Base-by-base conservation (phyloP, 495 filamentous ascomycete species). In the Penicillium simplicissimum region DNA sequence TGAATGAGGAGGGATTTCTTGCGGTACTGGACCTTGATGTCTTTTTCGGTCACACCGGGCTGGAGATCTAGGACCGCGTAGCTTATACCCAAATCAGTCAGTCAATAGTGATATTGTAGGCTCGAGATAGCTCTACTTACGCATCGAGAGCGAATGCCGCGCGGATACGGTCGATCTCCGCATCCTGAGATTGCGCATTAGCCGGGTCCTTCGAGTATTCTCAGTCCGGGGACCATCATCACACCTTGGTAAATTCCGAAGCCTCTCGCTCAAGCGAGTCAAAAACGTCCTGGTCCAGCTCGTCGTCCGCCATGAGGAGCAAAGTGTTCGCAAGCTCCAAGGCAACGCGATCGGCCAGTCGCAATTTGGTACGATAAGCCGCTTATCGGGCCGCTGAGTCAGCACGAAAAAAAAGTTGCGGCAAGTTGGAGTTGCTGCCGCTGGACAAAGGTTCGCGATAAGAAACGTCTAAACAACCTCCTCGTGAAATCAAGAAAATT, bases 1-100 rank as follows among this genome's bases (percentile, higher is more conserved):
- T 99, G 95, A 80, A 99, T 98, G 7, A 99, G 86, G 35, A 99
- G 88, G 15, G 95, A 99, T 73, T 96, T 98, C 67, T 89, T 92
- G 77, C 95, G 92, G 81, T 97, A 99, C 72, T 84, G 81, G 61
- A 87, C 77, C 77, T 97, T 98, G 81, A 99, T 98, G 78, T 98
- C 96, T 57, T 91, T 92, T 67, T 97, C 95, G 25, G 95, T 86
- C 36, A 96, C 91, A 70, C 95, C 95, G 8, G 95, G 95, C 75
- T 96, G 93, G 58, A 99, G 88, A 75, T 96, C 95, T 28, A 99
- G 90, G 59, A 98, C 91, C 47, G 93, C 89, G 79, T 98, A 98
- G 67, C 90, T 92, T 61, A 31, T 15, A 40, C 15, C 14, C 42
- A 21, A n/a, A 9, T 45, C 28, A 59, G 49, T 51, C 13, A 14